These are phyloP conservation scores for Phytophthora chlamydospora DNA, from an alignment of 352 stramenopile species.

Conservation along the genomic window DNA sequence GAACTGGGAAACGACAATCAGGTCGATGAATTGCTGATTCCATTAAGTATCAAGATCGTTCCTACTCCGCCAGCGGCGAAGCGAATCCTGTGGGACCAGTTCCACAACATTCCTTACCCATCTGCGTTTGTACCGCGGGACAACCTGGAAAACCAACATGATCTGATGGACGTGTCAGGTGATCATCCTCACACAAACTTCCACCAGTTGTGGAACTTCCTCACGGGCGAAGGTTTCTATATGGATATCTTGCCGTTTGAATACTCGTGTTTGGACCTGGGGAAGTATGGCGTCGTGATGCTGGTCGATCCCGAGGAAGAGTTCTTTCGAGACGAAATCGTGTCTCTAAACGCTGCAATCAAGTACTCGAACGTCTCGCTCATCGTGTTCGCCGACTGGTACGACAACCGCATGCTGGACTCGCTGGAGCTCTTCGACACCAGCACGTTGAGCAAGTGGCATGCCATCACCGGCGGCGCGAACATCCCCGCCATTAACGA, in stretches of 20 bases:
- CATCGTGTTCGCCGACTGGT: conserved; percentile 85
- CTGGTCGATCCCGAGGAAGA: conserved; percentile 86
- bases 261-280: conserved; percentile 74
- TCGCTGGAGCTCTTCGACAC: conserved; percentile 82
- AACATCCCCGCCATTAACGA: conserved; percentile 81
- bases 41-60: conserved; percentile 53
- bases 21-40: conserved; percentile 52
- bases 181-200: conserved; percentile 91
- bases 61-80: conserved; percentile 51
- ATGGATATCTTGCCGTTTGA: conserved; percentile 85
- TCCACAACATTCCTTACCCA: conserved; percentile 89
- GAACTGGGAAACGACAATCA: conserved; percentile 50
- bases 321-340: conserved; percentile 74
- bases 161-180: conserved; percentile 77
- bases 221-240: conserved; percentile 70
- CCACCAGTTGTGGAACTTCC: conserved; percentile 78
- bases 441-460: conserved; percentile 84
- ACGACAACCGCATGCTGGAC: conserved; percentile 63
- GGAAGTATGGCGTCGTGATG: conserved; percentile 77
- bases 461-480: conserved; percentile 72
- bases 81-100: conserved; percentile 88
- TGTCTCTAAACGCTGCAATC: conserved; percentile 55
- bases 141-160: conserved; percentile 66
- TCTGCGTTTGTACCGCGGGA: conserved; percentile 83
- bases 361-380: conserved; percentile 75